Evolutionary conservation across 2,329 filamentous ascomycete species (phyloP).

Genomic region (Fusarium devonianum): DNA sequence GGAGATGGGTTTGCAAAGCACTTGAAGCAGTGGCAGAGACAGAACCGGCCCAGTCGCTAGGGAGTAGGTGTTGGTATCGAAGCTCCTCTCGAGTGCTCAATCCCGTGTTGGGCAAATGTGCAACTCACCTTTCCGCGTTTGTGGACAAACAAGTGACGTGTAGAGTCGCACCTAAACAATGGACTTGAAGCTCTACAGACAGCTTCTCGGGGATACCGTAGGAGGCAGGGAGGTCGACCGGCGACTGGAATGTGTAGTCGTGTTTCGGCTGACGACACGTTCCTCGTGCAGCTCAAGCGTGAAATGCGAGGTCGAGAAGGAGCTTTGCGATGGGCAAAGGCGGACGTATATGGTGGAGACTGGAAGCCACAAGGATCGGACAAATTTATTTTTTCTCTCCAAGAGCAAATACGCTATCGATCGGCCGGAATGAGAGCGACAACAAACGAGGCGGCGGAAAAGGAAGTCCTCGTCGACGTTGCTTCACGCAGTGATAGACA

Average conservation of each 20-base stretch:
- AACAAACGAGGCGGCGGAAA: conserved; percentile 10
- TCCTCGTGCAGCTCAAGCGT: conserved; percentile 13
- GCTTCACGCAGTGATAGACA: conserved; percentile 25
- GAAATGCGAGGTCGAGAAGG: neutral
- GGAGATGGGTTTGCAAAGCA: conserved; percentile 16
- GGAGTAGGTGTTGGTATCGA: conserved; percentile 15
- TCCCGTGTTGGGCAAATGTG: conserved; percentile 19
- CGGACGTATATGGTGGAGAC: conserved; percentile 13
- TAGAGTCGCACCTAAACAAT: conserved; percentile 28
- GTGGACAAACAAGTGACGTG: conserved; percentile 35
- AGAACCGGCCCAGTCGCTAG: conserved; percentile 8
- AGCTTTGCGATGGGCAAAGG: conserved; percentile 7
- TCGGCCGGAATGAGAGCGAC: conserved; percentile 13
- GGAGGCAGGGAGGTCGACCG: conserved; percentile 35
- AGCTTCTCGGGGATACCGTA: conserved; percentile 22
- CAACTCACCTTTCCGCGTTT: conserved; percentile 35
- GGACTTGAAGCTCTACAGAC: conserved; percentile 20
- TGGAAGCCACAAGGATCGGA: conserved; percentile 14
- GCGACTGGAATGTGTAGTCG: conserved; percentile 36
- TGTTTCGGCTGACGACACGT: conserved; percentile 14
- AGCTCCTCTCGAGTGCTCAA: conserved; percentile 16
- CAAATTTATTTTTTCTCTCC: conserved; percentile 26
- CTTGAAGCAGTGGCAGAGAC: conserved; percentile 4
- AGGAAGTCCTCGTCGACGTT: conserved; percentile 13
- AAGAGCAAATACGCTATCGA: conserved; percentile 24